Evolutionary conservation across 148 eudicot genomes (phyloP), one percentile per base, ranked within the genome.

Genomic region (Nyssa sinensis): DNA sequence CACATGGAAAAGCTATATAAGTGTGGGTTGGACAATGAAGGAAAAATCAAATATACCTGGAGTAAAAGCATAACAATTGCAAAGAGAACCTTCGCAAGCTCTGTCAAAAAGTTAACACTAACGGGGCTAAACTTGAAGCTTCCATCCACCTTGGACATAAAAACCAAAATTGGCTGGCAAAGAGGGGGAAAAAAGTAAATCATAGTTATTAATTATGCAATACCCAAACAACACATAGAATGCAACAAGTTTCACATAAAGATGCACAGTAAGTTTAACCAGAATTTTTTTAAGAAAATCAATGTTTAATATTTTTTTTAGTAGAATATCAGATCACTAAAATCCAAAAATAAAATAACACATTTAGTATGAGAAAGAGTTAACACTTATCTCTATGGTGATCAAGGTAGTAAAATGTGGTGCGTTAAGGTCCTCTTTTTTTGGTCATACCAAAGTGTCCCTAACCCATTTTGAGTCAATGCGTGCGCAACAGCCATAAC

Each of bases 71-170:
- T 91, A 32, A 88, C 78, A 31, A 91, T 62, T 75, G 96, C 96
- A 84, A 91, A 87, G 78, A 87, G 27, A 44, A 91, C 93, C 67
- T 88, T 88, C 55, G 86, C 78, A 66, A 78, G 66, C 84, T 91
- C 96, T 4, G 89, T 91, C 84, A 91, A 81, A 77, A 91, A 91
- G 87, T 91, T 91, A 37, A 91, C 96, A 71, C 96, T 91, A 62
- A 91, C 78, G 23, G 96, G 96, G 79, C 93, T 91, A 68, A 91
- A 91, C 57, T 91, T 77, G 69, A 91, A 91, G 75, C 80, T 86
- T 62, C 96, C 96, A 88, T 91, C 89, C 78, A 87, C 96, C 84
- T 91, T 91, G 67, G 96, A 91, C 96, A 88, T 91, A 84, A 73
- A 88, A 30, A 91, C 93, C 84, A 91, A 79, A 68, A 91, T 86